These are phyloP conservation scores for Eucalyptus tenuipes DNA, from an alignment of 345 rosid species.

Conservation along the genomic window DNA sequence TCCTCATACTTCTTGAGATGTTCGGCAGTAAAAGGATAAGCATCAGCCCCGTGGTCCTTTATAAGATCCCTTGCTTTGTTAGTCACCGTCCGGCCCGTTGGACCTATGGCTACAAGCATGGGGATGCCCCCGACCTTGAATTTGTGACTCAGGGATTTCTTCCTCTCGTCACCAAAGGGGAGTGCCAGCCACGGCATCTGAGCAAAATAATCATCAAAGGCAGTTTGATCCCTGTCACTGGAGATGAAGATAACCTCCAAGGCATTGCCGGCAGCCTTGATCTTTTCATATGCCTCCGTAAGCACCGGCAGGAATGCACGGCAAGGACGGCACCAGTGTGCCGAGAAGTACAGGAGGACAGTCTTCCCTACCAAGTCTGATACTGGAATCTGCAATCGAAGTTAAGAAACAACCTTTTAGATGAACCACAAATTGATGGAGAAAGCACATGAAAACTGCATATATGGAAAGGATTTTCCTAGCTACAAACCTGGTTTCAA, in stretches of 20 bases:
- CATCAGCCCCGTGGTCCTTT: slow-evolving; percentile 15
- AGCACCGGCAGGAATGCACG: slow-evolving; percentile 26
- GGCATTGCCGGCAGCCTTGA: slow-evolving; percentile 11
- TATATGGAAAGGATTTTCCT: not conserved
- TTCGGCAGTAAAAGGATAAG: slow-evolving; percentile 27
- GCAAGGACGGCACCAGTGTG: slow-evolving; percentile 34
- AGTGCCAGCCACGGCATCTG: slow-evolving; percentile 37
- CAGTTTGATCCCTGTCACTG: slow-evolving; percentile 18
- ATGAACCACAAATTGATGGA: not conserved
- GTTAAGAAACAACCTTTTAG: not conserved
- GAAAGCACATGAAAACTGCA: not conserved
- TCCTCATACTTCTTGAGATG: slow-evolving; percentile 5
- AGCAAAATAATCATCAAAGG: slow-evolving; percentile 13
- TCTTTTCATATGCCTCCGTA: slow-evolving; percentile 14
- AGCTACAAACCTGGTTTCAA: not conserved
- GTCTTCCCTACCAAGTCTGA: slow-evolving; percentile 26
- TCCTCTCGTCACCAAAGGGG: slow-evolving; percentile 23
- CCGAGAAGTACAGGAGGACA: slow-evolving; percentile 36
- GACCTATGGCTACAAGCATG: slow-evolving; percentile 17
- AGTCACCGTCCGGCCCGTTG: slow-evolving; percentile 17
- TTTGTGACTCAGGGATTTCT: slow-evolving; percentile 6
- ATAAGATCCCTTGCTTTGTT: slow-evolving; percentile 10
- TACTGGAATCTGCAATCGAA: slow-evolving; percentile 15
- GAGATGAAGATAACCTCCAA: slow-evolving; percentile 30
- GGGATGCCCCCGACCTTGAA: slow-evolving; percentile 29